Percentiles rank a stretch among this genome's conserved stretches.
Evolutionary conservation across 2,329 filamentous ascomycete species (phyloP).

Genomic region (Chalaropsis ovoidea): DNA sequence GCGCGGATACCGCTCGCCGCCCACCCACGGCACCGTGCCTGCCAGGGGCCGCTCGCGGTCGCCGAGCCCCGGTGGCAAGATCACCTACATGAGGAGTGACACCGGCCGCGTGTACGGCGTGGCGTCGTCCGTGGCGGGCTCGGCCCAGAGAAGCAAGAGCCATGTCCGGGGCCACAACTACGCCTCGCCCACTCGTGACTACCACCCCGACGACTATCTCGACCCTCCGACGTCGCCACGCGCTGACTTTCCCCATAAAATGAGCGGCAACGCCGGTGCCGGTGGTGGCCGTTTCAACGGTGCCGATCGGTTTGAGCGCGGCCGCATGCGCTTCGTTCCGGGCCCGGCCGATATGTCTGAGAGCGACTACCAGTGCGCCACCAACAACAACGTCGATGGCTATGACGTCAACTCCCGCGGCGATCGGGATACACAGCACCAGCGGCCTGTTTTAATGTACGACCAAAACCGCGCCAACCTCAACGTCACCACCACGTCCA

Average conservation of each 20-base stretch:
- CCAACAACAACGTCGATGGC: background rate
- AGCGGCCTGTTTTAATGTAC: slow-evolving; percentile 15
- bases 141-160: slow-evolving; percentile 5
- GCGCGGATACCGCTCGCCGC: slow-evolving; percentile 8
- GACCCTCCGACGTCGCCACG: background rate
- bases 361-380: slow-evolving; percentile 2
- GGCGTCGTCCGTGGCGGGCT: no score
- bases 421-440: slow-evolving; percentile 13
- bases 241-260: slow-evolving; percentile 1
- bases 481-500: slow-evolving; percentile 11
- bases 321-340: background rate
- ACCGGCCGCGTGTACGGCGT: background rate
- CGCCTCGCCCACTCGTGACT: slow-evolving; percentile 15
- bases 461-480: slow-evolving; percentile 15
- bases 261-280: background rate
- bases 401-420: slow-evolving; percentile 3
- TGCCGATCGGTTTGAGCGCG: slow-evolving; percentile 6
- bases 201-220: slow-evolving; percentile 8
- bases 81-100: background rate
- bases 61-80: slow-evolving; percentile 3
- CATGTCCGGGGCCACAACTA: slow-evolving; percentile 9
- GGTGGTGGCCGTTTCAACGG: slow-evolving; percentile 7
- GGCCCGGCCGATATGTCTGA: background rate
- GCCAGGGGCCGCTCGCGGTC: slow-evolving; percentile 4
- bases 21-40: background rate